Percentiles rank a stretch among this genome's conserved stretches.
These are phyloP conservation scores for Coccomyxa subellipsoidea DNA, from an alignment of 163 green algal genomes.

Conservation along the genomic window DNA sequence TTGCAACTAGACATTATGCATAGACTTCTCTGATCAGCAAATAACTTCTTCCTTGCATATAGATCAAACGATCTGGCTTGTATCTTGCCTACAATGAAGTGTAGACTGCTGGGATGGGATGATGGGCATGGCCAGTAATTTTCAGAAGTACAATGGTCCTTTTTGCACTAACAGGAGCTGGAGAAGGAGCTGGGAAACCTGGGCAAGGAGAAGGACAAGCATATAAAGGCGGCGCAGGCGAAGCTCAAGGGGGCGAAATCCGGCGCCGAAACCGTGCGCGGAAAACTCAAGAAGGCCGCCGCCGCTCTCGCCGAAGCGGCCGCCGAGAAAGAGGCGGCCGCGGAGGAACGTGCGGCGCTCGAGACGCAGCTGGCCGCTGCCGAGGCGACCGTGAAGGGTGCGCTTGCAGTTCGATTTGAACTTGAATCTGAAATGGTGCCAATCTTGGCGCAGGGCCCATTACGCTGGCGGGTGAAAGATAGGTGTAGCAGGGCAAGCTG, in stretches of 20 bases:
- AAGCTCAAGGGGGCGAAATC: conserved; percentile 58
- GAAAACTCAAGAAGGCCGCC: conserved; percentile 44
- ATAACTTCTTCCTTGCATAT: no score
- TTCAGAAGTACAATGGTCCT: no score
- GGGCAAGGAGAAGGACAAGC: conserved; percentile 53
- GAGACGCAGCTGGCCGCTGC: conserved; percentile 39
- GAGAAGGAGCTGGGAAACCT: conserved; percentile 66
- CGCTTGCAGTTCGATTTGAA: neutral
- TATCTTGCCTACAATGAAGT: no score
- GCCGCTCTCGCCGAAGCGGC: conserved; percentile 50
- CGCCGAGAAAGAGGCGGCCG: conserved; percentile 52
- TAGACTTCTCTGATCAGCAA: no score
- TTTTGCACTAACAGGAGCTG: conserved; percentile 60
- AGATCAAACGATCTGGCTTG: no score
- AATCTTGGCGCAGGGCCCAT: no score
- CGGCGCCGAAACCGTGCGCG: conserved; percentile 6
- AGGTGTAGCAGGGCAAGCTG: no score
- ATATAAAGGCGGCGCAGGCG: conserved; percentile 52
- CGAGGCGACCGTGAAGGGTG: conserved; percentile 60
- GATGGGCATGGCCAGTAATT: no score
- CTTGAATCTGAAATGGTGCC: no score
- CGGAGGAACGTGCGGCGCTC: conserved; percentile 48
- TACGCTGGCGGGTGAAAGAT: no score
- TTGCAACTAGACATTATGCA: no score
- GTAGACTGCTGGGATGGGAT: no score